Percentiles rank a stretch among this genome's conserved stretches.
phyloP scores from a whole-genome alignment of 768 basidiomycete species.

The Panaeolus papilionaceus region DNA sequence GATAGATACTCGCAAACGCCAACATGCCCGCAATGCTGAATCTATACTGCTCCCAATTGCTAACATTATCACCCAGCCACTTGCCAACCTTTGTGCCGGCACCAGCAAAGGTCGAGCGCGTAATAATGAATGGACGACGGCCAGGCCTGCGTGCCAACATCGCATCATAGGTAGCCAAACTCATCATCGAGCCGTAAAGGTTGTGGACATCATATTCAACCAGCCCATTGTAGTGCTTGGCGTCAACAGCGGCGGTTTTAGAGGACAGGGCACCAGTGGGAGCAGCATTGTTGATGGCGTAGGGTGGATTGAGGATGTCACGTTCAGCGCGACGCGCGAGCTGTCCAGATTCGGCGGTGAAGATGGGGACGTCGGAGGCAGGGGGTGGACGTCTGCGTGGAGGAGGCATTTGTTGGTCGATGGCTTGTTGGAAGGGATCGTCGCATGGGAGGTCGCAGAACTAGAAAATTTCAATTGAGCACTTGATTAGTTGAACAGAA shows the following conservation, averaged over 20 bases:
- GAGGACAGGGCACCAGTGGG: conserved; percentile 50
- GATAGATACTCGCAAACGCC: conserved; percentile 67
- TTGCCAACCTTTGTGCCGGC: conserved; percentile 73
- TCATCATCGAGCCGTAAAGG: conserved; percentile 78
- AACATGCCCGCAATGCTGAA: conserved; percentile 68
- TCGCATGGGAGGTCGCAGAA: conserved; percentile 70
- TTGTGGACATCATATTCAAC: conserved; percentile 70
- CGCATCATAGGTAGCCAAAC: conserved; percentile 61
- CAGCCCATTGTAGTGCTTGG: conserved; percentile 62
- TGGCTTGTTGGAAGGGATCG: conserved; percentile 65
- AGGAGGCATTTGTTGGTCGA: conserved; percentile 59
- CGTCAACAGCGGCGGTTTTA: conserved; percentile 59
- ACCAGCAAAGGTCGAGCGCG: conserved; percentile 76
- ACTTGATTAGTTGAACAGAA: not conserved
- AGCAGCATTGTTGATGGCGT: conserved; percentile 63
- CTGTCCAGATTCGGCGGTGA: conserved; percentile 30
- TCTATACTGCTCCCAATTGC: conserved; percentile 63
- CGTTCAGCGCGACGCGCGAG: conserved; percentile 30
- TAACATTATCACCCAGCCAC: conserved; percentile 76
- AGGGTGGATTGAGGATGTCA: conserved; percentile 57
- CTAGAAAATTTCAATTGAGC: conserved; percentile 33
- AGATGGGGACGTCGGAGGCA: conserved; percentile 58
- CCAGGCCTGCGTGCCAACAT: conserved; percentile 69
- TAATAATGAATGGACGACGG: conserved; percentile 67
- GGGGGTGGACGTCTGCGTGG: conserved; percentile 55